A percentile compares a stretch with the other conserved stretches of the same genome.
Evolutionary conservation across 169 alveolate genomes (phyloP).

Genomic region (Plasmodium knowlesi): DNA sequence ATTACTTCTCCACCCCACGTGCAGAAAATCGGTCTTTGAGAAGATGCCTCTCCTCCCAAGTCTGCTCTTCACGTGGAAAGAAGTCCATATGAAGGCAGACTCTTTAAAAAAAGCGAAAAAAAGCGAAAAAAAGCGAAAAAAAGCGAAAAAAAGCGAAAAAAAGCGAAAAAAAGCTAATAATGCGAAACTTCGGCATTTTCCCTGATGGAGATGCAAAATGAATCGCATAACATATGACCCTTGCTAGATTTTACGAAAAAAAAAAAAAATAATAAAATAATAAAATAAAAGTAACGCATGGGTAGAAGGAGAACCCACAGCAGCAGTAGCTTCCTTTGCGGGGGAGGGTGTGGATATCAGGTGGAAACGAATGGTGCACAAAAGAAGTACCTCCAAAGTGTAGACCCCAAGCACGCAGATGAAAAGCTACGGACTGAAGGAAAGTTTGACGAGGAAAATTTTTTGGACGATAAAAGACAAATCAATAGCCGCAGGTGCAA

Average conservation of each 20-base stretch:
- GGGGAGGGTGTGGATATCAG: not conserved
- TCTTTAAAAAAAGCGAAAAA: not conserved
- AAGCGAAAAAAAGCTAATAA: not conserved
- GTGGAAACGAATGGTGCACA: not conserved
- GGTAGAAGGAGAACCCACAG: not conserved
- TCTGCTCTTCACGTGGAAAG: not conserved
- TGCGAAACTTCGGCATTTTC: not conserved
- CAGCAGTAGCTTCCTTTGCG: not conserved
- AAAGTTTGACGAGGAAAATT: not conserved
- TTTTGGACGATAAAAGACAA: slow-evolving; percentile 5
- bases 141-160: not conserved
- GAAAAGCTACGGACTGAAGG: not conserved
- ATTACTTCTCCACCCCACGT: not conserved
- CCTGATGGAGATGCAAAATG: not conserved
- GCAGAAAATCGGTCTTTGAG: not conserved
- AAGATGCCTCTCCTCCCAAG: not conserved
- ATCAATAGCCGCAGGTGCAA: not conserved
- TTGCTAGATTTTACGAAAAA: not conserved
- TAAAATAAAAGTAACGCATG: not conserved
- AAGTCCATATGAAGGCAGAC: not conserved
- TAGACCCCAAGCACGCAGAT: not conserved
- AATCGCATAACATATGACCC: not conserved
- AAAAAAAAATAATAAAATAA: not conserved
- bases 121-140: not conserved
- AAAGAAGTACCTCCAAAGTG: not conserved